These are phyloP conservation scores for Pontederia paniculata DNA, from an alignment of 176 grass and related monocot species.

Conservation along the genomic window DNA sequence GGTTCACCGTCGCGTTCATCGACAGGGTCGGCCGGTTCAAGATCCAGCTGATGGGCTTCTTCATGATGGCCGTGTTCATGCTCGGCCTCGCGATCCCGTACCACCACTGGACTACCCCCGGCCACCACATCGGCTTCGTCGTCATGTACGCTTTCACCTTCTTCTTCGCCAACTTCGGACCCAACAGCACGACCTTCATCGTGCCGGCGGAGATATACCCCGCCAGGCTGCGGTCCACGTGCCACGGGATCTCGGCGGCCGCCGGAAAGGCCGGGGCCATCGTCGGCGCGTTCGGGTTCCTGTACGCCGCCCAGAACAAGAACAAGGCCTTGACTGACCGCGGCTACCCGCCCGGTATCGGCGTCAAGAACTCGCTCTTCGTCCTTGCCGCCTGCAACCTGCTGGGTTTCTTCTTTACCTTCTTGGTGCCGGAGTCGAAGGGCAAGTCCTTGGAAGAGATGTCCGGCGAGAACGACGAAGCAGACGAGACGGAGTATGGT, in stretches of 20 bases:
- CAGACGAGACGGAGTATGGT: not conserved
- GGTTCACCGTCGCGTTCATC: constrained; percentile 68
- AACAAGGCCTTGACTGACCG: constrained; percentile 20
- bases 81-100: constrained; percentile 43
- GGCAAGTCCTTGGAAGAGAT: constrained; percentile 60
- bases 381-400: constrained; percentile 28
- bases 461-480: constrained; percentile 31
- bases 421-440: constrained; percentile 50
- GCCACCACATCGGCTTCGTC: constrained; percentile 42
- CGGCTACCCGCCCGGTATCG: constrained; percentile 36
- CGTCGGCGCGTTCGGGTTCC: constrained; percentile 42
- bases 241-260: constrained; percentile 65
- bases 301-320: constrained; percentile 41
- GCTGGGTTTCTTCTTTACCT: constrained; percentile 25
- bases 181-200: constrained; percentile 62
- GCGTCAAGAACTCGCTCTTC: constrained; percentile 33
- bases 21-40: constrained; percentile 39
- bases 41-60: constrained; percentile 50
- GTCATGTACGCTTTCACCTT: constrained; percentile 60
- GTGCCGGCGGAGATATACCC: constrained; percentile 53
- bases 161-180: constrained; percentile 74
- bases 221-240: constrained; percentile 35
- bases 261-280: constrained; percentile 47
- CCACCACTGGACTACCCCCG: constrained; percentile 53
- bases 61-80: constrained; percentile 73